A percentile compares a stretch with the other conserved stretches of the same genome.
Conservation (phyloP, 805 yeast genomes). For the Hanseniaspora lachancei region DNA sequence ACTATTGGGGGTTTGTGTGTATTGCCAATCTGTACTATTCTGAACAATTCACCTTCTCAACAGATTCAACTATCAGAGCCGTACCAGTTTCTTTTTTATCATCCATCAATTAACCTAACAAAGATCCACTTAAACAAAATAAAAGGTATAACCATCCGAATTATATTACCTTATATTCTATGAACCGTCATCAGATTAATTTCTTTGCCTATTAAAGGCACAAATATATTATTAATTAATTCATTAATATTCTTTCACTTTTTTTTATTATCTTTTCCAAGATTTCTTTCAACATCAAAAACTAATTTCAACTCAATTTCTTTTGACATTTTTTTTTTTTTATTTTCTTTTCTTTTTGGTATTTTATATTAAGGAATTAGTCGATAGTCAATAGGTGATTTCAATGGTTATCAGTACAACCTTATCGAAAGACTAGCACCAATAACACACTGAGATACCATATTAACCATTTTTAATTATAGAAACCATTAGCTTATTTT, state of each 20-base stretch:
- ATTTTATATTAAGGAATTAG: not conserved
- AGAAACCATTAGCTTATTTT: not conserved
- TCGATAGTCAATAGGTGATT: not conserved
- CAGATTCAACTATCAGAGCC: not conserved
- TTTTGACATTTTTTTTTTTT: not conserved
- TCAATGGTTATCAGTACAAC: not conserved
- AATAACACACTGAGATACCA: not conserved
- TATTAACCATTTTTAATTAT: not conserved
- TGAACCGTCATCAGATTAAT: not conserved
- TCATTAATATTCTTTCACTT: not conserved
- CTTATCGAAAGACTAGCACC: not conserved
- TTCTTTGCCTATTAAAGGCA: too few relatives aligned
- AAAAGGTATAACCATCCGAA: not conserved
- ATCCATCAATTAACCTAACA: not conserved
- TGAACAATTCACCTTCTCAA: not conserved
- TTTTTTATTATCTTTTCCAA: not conserved
- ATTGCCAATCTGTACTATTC: not conserved
- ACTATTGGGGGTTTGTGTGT: too few relatives aligned
- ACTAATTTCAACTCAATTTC: not conserved
- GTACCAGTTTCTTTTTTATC: not conserved
- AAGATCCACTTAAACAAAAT: not conserved
- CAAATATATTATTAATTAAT: not conserved
- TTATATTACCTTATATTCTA: not conserved
- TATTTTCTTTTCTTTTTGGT: not conserved
- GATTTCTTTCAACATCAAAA: not conserved